A percentile compares a stretch with the other conserved stretches of the same genome.
Evolutionary conservation across 768 basidiomycete species (phyloP).

Genomic region (Neoboletus magnificus): DNA sequence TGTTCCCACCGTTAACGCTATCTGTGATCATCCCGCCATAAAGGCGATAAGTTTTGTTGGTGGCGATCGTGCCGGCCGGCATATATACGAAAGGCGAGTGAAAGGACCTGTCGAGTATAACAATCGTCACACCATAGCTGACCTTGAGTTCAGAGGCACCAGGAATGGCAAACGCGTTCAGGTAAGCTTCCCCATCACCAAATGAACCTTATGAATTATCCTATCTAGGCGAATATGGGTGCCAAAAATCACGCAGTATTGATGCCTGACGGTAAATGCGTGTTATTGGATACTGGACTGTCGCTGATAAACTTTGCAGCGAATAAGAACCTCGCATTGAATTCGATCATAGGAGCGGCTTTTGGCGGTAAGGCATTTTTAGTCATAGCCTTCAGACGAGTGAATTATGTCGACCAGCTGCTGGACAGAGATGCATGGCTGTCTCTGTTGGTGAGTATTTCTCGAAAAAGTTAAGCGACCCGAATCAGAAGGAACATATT

Average conservation of each 20-base stretch:
- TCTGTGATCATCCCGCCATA: constrained; percentile 89
- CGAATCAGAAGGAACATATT: background rate
- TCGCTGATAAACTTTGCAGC: constrained; percentile 41
- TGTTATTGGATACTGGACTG: background rate
- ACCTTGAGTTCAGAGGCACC: constrained; percentile 55
- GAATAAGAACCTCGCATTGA: constrained; percentile 88
- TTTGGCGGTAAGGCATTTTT: constrained; percentile 64
- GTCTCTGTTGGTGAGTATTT: constrained; percentile 72
- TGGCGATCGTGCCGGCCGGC: constrained; percentile 86
- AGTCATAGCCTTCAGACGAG: constrained; percentile 19
- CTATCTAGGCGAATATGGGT: constrained; percentile 69
- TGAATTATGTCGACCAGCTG: constrained; percentile 50
- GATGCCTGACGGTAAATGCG: constrained; percentile 82
- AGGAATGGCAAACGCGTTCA: constrained; percentile 87
- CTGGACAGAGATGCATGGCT: constrained; percentile 97
- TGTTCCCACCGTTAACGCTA: constrained; percentile 85
- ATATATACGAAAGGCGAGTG: constrained; percentile 82
- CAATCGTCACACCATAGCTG: constrained; percentile 5
- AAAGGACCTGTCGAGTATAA: background rate
- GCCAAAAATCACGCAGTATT: constrained; percentile 95
- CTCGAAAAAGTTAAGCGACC: background rate
- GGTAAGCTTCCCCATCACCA: constrained; percentile 31
- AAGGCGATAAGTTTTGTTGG: constrained; percentile 97
- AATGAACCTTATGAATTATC: background rate
- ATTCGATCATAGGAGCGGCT: constrained; percentile 90